Base-by-base conservation (phyloP, 2,329 filamentous ascomycete genomes). In the Colletotrichum chrysophilum region DNA sequence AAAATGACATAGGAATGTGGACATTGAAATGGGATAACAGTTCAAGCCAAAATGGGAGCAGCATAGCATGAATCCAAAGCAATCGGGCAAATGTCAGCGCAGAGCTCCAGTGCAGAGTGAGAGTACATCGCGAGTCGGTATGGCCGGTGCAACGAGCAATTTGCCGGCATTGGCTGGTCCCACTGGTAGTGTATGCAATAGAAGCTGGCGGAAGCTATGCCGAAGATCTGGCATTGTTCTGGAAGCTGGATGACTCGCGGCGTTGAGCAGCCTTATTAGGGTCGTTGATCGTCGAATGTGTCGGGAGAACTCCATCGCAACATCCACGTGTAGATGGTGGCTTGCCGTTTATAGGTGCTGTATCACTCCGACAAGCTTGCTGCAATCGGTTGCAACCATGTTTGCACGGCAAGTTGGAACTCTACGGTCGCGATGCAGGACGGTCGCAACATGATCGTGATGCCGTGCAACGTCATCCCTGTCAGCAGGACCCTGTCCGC, bases 401-500 rank as follows among this genome's bases (percentile, higher is more conserved):
- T 52, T 52, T 52, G 43, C 12, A 52, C 4, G 43, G n/a, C 43
- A 52, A 52, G 10, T 52, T 52, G n/a, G 43, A 21, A 52, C n/a
- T 52, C 43, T 52, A 52, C 43, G 12, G 43, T 52, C 43, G 43
- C 43, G 43, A 66, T 66, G 62, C 36, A 52, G 65, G 28, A 34
- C 26, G 7, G 48, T 56, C 64, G 34, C 43, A 32, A 30, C 36
- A 12, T 28, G 67, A 52, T 66, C 21, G 43, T 16, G 12, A 18
- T 28, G 43, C 18, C n/a, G 48, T 60, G 32, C 74, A 73, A 74
- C 70, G 58, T 69, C 64, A 76, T 60, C 74, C 74, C 70, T 76
- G 74, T 58, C 64, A 69, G 14, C 58, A 48, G 18, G 70, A 34
- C 74, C 66, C 55, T 75, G 74, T 75, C 74, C 74, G 56, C 74